These are phyloP conservation scores for Saccharomyces hybrid DNA, from an alignment of 1,139 yeast species.

Conservation along the genomic window DNA sequence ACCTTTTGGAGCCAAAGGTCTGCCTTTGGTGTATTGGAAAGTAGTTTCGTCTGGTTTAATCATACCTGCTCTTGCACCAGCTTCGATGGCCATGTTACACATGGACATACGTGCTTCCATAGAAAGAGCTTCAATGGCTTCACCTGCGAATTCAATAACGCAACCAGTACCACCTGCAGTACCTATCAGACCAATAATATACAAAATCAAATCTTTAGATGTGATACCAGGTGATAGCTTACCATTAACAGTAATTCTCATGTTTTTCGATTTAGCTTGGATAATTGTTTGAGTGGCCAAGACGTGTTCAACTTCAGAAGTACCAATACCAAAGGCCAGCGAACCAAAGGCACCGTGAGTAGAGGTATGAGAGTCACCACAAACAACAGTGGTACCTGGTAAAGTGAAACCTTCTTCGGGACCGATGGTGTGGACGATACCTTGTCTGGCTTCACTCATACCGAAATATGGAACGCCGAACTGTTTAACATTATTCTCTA, in stretches of 20 bases:
- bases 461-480: slow-evolving; percentile 90
- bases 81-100: slow-evolving; percentile 98
- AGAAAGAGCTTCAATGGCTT: slow-evolving; percentile 78
- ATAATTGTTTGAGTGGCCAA: slow-evolving; percentile 94
- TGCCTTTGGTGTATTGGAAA: slow-evolving; percentile 78
- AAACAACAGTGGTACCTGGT: slow-evolving; percentile 97
- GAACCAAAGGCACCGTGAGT: slow-evolving; percentile 99
- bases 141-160: slow-evolving; percentile 95
- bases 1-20: slow-evolving; percentile 92
- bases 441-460: slow-evolving; percentile 89
- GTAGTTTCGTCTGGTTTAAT: slow-evolving; percentile 90
- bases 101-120: slow-evolving; percentile 99
- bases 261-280: slow-evolving; percentile 90
- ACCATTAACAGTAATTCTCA: slow-evolving; percentile 83
- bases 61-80: slow-evolving; percentile 99
- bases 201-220: slow-evolving; percentile 88
- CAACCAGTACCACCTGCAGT: slow-evolving; percentile 99
- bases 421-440: slow-evolving; percentile 96
- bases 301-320: slow-evolving; percentile 98
- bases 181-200: slow-evolving; percentile 93
- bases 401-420: slow-evolving; percentile 98
- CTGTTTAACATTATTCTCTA: slow-evolving; percentile 85
- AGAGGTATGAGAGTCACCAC: slow-evolving; percentile 98
- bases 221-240: slow-evolving; percentile 82
- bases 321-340: slow-evolving; percentile 97